Percentiles rank a stretch among this genome's conserved stretches.
These are phyloP conservation scores for Colletotrichum tanaceti DNA, from an alignment of 2,329 filamentous ascomycete genomes.

Conservation along the genomic window DNA sequence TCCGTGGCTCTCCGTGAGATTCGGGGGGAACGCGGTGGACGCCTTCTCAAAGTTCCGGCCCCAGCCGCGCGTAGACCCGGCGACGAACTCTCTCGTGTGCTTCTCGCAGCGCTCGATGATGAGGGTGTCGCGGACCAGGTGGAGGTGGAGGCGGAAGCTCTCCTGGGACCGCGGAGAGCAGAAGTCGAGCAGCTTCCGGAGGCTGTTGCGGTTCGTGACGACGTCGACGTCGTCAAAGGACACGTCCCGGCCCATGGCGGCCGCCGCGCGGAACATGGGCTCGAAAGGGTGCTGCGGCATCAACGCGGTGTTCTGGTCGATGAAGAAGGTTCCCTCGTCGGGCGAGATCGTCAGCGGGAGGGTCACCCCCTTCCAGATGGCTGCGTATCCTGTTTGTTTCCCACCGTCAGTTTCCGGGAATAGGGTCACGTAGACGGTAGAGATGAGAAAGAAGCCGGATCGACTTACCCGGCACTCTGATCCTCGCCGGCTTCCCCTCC, in stretches of 20 bases:
- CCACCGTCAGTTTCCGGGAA: background rate
- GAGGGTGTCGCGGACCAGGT: conserved; percentile 14
- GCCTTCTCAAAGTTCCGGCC: conserved; percentile 13
- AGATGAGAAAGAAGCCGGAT: too few relatives aligned
- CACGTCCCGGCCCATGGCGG: conserved; percentile 42
- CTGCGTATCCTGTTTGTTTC: background rate
- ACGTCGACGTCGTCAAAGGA: conserved; percentile 47
- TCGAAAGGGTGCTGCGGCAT: conserved; percentile 45
- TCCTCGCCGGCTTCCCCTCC: background rate
- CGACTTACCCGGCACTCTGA: background rate
- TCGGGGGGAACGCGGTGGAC: background rate
- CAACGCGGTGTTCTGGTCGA: conserved; percentile 39
- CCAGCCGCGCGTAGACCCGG: background rate
- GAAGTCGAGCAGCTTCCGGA: conserved; percentile 5
- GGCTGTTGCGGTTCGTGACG: conserved; percentile 45
- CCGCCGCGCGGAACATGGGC: conserved; percentile 46
- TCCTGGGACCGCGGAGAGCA: background rate
- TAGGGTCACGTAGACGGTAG: too few relatives aligned
- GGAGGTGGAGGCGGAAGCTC: background rate
- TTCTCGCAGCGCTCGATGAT: conserved; percentile 9
- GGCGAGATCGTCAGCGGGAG: background rate
- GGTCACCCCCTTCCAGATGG: background rate
- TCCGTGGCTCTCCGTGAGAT: background rate
- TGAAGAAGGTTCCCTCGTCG: background rate
- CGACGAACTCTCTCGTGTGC: rapidly evolving